Conservation (phyloP, 1,284 basidiomycete genomes). For the Peniophora sp. region DNA sequence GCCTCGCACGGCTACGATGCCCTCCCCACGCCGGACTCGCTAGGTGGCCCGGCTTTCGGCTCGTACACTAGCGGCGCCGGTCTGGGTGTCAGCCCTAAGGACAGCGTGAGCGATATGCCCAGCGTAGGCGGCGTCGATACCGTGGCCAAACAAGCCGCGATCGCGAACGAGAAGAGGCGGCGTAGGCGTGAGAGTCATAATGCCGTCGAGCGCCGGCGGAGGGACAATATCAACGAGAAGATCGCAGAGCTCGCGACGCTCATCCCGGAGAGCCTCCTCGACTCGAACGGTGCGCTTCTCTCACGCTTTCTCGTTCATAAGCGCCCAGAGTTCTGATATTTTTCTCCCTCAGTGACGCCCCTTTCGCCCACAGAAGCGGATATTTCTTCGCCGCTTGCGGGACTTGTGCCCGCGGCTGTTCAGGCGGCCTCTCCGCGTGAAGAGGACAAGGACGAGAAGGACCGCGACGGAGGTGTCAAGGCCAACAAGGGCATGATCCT, state of each 20-base stretch:
- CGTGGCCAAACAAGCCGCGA: conserved; percentile 35
- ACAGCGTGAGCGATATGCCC: conserved; percentile 15
- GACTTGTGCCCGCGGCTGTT: conserved; percentile 5
- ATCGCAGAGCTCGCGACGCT: conserved; percentile 84
- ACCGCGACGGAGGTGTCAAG: conserved; percentile 42
- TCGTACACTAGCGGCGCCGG: conserved; percentile 12
- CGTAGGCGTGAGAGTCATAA: conserved; percentile 82
- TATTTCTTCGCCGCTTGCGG: conserved; percentile 17
- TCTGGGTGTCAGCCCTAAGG: conserved; percentile 26
- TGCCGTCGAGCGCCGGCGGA: conserved; percentile 78
- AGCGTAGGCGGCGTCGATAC: conserved; percentile 18
- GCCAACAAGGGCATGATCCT: conserved; percentile 90
- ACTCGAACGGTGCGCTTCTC: conserved; percentile 37
- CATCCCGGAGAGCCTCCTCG: conserved; percentile 78
- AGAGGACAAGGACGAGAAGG: conserved; percentile 13
- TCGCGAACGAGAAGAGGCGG: conserved; percentile 71
- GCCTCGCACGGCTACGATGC: conserved; percentile 14
- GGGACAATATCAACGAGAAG: conserved; percentile 93
- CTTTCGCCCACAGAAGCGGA: conserved; percentile 25
- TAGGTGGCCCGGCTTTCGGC: conserved; percentile 12
- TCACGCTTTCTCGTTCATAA: background rate
- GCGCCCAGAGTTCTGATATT: conserved; percentile 13
- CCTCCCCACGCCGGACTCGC: conserved; percentile 33
- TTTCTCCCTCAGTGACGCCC: conserved; percentile 17
- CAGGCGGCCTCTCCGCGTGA: conserved; percentile 11